Percentiles rank a stretch among this genome's conserved stretches.
Conservation (phyloP, 176 grass and related monocot species). For the Bromus sterilis region DNA sequence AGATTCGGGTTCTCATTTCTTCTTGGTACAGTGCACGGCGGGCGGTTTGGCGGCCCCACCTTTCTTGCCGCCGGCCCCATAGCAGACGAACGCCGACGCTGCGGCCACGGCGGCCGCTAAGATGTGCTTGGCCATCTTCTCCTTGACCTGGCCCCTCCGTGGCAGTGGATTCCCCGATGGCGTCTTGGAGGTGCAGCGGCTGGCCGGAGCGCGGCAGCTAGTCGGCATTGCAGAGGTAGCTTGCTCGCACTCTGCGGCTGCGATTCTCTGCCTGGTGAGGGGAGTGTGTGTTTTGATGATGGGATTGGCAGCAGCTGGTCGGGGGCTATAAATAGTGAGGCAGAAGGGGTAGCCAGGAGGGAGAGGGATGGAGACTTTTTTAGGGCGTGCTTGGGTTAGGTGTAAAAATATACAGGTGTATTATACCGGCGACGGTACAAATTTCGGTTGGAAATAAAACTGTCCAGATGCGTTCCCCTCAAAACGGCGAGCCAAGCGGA, state of each 20-base stretch:
- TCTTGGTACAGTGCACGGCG: background rate
- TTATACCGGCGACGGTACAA: too few species aligned
- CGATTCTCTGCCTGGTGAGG: too few species aligned
- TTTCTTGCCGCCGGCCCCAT: background rate
- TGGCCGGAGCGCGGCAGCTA: background rate
- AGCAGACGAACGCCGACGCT: background rate
- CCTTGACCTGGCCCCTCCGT: conserved; percentile 63
- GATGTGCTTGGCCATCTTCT: conserved; percentile 37
- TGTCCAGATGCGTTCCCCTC: too few species aligned
- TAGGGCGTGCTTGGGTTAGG: too few species aligned
- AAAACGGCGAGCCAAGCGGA: too few species aligned
- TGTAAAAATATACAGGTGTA: too few species aligned
- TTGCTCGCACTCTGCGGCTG: too few species aligned
- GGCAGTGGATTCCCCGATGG: conserved; percentile 53
- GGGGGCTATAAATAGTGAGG: background rate
- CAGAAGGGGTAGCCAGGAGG: too few species aligned
- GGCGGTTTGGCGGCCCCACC: background rate
- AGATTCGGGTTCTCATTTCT: background rate
- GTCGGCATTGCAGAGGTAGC: background rate
- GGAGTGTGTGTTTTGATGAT: background rate
- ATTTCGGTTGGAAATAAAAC: too few species aligned
- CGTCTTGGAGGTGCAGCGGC: conserved; percentile 3
- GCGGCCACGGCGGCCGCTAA: background rate
- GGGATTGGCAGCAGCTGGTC: background rate
- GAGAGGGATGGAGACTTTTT: too few species aligned